Evolutionary conservation across 2,329 filamentous ascomycete genomes (phyloP).

Genomic region (Plectosphaerella plurivora): DNA sequence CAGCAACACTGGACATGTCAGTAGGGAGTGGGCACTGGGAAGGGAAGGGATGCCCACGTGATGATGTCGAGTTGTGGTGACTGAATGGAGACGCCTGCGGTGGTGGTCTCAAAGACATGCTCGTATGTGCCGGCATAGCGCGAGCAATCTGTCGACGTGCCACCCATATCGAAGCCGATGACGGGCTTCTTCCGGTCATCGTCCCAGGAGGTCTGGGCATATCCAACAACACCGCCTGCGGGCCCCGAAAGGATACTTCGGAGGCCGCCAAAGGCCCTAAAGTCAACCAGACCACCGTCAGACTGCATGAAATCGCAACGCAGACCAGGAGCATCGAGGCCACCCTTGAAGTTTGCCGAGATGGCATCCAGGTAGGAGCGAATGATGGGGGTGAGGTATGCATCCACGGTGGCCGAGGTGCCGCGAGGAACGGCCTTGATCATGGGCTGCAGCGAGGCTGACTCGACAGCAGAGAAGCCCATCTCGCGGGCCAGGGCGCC

Average conservation of each 20-base stretch:
- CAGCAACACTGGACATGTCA: constrained; percentile 63
- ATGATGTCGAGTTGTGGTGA: constrained; percentile 78
- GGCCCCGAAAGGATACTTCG: constrained; percentile 69
- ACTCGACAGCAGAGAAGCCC: constrained; percentile 35
- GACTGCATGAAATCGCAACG: constrained; percentile 73
- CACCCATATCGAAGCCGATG: constrained; percentile 74
- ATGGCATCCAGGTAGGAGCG: constrained; percentile 28
- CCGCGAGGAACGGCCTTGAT: constrained; percentile 39
- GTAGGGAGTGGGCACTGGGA: background rate
- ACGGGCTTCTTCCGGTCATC: constrained; percentile 61
- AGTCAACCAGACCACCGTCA: constrained; percentile 45
- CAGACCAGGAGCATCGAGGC: constrained; percentile 26
- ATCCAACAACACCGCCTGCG: constrained; percentile 74
- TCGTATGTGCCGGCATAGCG: constrained; percentile 50
- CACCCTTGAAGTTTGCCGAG: constrained; percentile 28
- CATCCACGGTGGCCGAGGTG: constrained; percentile 36
- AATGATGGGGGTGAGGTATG: constrained; percentile 37
- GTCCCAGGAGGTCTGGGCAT: constrained; percentile 70
- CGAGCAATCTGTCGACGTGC: constrained; percentile 73
- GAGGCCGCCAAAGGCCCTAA: constrained; percentile 62
- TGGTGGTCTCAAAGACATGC: constrained; percentile 66
- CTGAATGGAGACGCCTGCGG: constrained; percentile 73
- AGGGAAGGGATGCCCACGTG: constrained; percentile 31
- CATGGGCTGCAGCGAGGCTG: constrained; percentile 32
- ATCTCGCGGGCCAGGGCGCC: constrained; percentile 34